Evolutionary conservation across 257 asterid genomes (phyloP), one percentile per base, ranked within the genome.

Genomic region (Solanum etuberosum): DNA sequence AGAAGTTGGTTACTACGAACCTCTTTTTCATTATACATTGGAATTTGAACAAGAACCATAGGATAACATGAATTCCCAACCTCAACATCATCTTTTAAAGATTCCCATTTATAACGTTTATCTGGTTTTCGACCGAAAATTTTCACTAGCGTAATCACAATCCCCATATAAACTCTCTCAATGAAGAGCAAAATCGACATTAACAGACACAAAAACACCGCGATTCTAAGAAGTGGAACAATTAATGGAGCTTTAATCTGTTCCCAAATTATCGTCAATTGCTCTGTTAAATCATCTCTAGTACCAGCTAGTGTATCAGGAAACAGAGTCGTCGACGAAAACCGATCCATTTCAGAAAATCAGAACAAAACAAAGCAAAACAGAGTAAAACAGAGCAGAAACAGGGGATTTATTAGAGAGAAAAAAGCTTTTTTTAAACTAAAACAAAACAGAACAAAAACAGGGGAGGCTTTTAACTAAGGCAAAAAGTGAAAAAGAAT

Each of bases 21-120:
- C 96, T 94, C 96, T 61, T 85, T 91, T 83, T 94, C 98, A 42
- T 94, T 94, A 91, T 90, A 94, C 84, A 94, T 91, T 1, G 98
- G 98, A 9, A 94, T 91, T 86, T 94, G 98, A 67, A 94, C 92
- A 59, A 94, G 95, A 84, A 94, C 92, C 93, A 91, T 88, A 14
- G 98, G 98, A 83, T 86, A 92, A 86, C 85, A 90, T 21, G 83
- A 32, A 83, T 67, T 76, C 15, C 92, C 94, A 77, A 71, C 68
- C 91, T 94, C 98, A 90, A 91, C 83, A 83, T 94, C 95, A 40
- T 86, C 88, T 32, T 87, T 87, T 63, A 92, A 68, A 1, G 92
- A 77, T 78, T 92, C 93, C 90, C 91, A 92, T 87, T 86, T 92
- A 83, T 91, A 94, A 15, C 93, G 86, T 23, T 94, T 83, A 0